Conservation (phyloP, 306 rosid species). For the Echinosophora koreensis region DNA sequence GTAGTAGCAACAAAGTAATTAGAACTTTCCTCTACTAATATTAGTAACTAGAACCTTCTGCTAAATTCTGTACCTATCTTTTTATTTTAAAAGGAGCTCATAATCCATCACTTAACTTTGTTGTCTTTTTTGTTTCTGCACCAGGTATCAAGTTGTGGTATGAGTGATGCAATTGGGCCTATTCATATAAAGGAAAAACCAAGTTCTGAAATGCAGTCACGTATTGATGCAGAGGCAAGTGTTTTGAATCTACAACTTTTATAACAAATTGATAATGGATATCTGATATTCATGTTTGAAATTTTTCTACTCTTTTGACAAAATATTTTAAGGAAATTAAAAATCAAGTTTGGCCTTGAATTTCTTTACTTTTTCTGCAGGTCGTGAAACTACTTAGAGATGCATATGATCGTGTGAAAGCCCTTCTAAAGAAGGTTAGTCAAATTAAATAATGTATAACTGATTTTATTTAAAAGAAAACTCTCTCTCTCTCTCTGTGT, state of each 20-base stretch:
- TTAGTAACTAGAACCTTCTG: not conserved
- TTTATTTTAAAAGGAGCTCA: constrained; percentile 30
- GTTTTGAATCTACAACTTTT: constrained; percentile 32
- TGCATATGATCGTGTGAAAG: constrained; percentile 95
- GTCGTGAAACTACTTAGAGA: constrained; percentile 93
- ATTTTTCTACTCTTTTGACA: constrained; percentile 32
- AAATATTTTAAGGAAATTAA: not conserved
- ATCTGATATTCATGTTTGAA: not conserved
- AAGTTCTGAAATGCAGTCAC: constrained; percentile 96
- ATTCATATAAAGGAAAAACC: constrained; percentile 93
- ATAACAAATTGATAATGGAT: not conserved
- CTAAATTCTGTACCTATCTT: constrained; percentile 2
- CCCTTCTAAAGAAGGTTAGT: constrained; percentile 85
- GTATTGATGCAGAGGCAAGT: constrained; percentile 95
- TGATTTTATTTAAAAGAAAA: constrained; percentile 8
- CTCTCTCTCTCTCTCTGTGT: not conserved
- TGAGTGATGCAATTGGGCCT: constrained; percentile 94
- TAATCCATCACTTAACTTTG: not conserved
- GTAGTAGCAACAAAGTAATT: no score
- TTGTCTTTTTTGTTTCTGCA: not conserved
- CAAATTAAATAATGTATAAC: constrained; percentile 26
- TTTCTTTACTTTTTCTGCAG: constrained; percentile 55
- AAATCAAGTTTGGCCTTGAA: constrained; percentile 34
- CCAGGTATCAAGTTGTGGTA: constrained; percentile 93
- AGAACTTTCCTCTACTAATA: no score